A percentile compares a stretch with the other conserved stretches of the same genome.
Evolutionary conservation across 1,139 yeast species (phyloP).

Genomic region (Yamadazyma triangularis): DNA sequence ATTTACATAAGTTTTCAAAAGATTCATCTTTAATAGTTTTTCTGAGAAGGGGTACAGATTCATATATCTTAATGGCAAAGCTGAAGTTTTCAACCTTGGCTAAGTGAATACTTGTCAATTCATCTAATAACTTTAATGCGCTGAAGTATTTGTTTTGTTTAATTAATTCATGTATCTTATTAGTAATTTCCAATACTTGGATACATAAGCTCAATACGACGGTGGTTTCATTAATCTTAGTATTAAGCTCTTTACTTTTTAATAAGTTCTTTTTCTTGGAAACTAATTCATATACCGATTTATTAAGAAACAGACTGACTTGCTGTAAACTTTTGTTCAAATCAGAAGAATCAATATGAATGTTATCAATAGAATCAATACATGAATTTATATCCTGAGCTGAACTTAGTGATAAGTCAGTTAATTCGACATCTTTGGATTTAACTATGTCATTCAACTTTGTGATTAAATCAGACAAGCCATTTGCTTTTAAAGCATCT

Average conservation of each 20-base stretch:
- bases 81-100: conserved; percentile 71
- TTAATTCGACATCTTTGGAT: conserved; percentile 61
- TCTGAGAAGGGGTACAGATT: conserved; percentile 74
- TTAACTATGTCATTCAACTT: conserved; percentile 54
- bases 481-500: conserved; percentile 55
- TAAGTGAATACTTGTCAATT: conserved; percentile 60
- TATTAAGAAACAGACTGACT: conserved; percentile 50
- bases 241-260: conserved; percentile 52
- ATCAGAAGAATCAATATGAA: conserved; percentile 49
- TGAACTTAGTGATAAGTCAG: conserved; percentile 55
- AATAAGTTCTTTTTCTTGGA: conserved; percentile 53
- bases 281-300: conserved; percentile 61
- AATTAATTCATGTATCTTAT: conserved; percentile 79
- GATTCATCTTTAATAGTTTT: conserved; percentile 77
- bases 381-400: conserved; percentile 52
- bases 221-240: conserved; percentile 60
- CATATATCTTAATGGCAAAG: conserved; percentile 67
- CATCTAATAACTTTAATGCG: conserved; percentile 81
- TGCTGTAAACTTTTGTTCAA: conserved; percentile 50
- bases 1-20: conserved; percentile 64
- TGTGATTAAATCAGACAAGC: conserved; percentile 53
- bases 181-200: conserved; percentile 81
- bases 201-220: conserved; percentile 63
- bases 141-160: conserved; percentile 74
- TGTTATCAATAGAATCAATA: conserved; percentile 54